A percentile compares a stretch with the other conserved stretches of the same genome.
Conservation (phyloP, 805 yeast genomes). For the Danielia reshetovae region DNA sequence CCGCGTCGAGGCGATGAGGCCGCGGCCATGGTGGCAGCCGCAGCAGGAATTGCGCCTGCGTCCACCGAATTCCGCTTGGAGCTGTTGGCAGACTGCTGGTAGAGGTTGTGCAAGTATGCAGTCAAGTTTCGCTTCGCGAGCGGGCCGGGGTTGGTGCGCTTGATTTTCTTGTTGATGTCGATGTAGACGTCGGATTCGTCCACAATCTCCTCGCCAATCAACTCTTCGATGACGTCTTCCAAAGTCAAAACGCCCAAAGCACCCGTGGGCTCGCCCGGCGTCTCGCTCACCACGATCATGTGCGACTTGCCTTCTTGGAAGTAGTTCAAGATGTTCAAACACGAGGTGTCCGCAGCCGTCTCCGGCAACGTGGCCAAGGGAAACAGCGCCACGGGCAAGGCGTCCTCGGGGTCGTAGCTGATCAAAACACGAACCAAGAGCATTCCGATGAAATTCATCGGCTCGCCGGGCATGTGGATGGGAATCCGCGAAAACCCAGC, state of each 20-base stretch:
- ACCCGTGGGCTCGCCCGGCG: constrained; percentile 80
- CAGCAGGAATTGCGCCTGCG: constrained; percentile 7
- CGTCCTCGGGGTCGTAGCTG: constrained; percentile 95
- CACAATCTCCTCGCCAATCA: constrained; percentile 95
- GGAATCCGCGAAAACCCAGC: constrained; percentile 96
- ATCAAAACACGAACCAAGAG: constrained; percentile 85
- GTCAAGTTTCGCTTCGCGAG: constrained; percentile 65
- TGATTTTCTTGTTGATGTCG: constrained; percentile 84
- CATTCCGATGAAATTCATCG: constrained; percentile 92
- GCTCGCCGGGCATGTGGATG: constrained; percentile 84
- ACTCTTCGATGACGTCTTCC: constrained; percentile 97
- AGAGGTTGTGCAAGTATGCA: constrained; percentile 61
- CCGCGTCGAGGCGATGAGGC: constrained; percentile 12
- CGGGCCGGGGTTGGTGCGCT: constrained; percentile 74
- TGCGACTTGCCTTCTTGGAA: constrained; percentile 98
- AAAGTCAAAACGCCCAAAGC: constrained; percentile 89
- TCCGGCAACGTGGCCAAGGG: constrained; percentile 96
- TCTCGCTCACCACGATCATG: constrained; percentile 87
- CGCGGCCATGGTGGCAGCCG: constrained; percentile 3
- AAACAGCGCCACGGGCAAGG: constrained; percentile 85
- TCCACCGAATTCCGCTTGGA: constrained; percentile 45
- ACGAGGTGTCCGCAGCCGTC: constrained; percentile 86
- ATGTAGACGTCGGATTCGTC: constrained; percentile 94
- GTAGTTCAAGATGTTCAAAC: constrained; percentile 88
- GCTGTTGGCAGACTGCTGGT: constrained; percentile 31